Conservation (phyloP, 2,329 filamentous ascomycete species). For the Penicillium nordicum region DNA sequence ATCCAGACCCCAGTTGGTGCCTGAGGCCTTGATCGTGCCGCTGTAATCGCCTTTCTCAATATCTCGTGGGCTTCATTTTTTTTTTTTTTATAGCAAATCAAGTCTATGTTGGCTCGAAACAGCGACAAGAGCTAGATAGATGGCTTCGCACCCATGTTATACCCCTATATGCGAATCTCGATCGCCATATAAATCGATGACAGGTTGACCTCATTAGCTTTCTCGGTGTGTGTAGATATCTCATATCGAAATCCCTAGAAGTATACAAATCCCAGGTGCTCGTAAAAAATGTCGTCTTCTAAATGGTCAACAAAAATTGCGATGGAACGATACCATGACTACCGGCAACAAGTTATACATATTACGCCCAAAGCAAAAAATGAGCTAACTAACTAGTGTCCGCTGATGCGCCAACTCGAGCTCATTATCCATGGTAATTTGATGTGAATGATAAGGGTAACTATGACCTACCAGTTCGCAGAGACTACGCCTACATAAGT, state of each 20-base stretch:
- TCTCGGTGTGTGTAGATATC: not conserved
- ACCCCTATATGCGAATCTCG: not conserved
- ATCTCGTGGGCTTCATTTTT: too few species aligned
- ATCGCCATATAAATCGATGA: not conserved
- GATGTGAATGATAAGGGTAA: not conserved
- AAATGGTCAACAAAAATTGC: not conserved
- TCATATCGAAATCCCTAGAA: not conserved
- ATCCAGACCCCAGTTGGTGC: conserved; percentile 12
- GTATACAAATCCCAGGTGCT: not conserved
- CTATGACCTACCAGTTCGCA: too few species aligned
- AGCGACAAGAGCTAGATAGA: too few species aligned
- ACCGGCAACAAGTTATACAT: too few species aligned
- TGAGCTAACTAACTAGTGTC: not conserved
- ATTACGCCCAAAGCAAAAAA: not conserved
- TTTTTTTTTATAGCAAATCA: not conserved
- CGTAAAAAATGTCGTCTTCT: not conserved
- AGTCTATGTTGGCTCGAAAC: too few species aligned
- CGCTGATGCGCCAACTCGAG: not conserved
- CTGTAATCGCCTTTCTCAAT: not conserved
- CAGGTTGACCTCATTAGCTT: not conserved
- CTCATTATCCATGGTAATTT: not conserved
- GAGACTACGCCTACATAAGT: too few species aligned
- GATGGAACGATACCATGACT: not conserved
- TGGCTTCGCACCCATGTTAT: not conserved
- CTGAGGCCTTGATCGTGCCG: conserved; percentile 13